Evolutionary conservation across 179 eudicot genomes (phyloP).

Genomic region (Beta macrorhiza): DNA sequence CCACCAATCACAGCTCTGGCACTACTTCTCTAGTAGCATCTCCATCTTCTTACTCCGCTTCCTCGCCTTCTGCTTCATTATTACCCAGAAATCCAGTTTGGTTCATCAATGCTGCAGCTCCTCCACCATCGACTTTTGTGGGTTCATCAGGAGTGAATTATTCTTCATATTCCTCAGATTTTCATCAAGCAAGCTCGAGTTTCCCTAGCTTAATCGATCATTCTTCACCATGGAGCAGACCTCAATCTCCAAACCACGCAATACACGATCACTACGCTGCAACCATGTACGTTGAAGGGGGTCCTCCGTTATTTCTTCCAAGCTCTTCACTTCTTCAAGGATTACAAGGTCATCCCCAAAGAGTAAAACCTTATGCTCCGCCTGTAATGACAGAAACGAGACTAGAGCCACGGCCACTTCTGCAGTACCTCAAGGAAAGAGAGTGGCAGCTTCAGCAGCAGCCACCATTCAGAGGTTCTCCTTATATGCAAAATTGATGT

Average conservation of each 20-base stretch:
- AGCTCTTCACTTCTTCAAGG: constrained; percentile 49
- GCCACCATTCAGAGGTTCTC: constrained; percentile 50
- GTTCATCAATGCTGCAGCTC: constrained; percentile 33
- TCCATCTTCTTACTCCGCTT: constrained; percentile 38
- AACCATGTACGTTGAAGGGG: constrained; percentile 39
- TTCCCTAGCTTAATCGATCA: constrained; percentile 32
- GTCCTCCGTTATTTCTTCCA: constrained; percentile 41
- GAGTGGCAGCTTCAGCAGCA: constrained; percentile 70
- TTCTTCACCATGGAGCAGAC: constrained; percentile 53
- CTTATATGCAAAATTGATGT: constrained; percentile 52
- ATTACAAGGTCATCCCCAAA: constrained; percentile 48
- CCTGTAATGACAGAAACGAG: constrained; percentile 33
- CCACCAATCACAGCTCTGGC: constrained; percentile 24
- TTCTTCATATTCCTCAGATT: not conserved
- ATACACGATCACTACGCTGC: constrained; percentile 30
- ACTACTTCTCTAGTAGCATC: constrained; percentile 12
- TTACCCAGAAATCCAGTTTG: constrained; percentile 53
- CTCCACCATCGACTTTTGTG: constrained; percentile 23
- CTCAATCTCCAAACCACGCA: constrained; percentile 30
- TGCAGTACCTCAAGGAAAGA: constrained; percentile 68
- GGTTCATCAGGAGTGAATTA: not conserved
- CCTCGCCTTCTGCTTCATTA: constrained; percentile 63
- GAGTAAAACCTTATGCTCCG: constrained; percentile 36
- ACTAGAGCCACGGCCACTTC: constrained; percentile 51
- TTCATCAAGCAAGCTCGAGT: constrained; percentile 26